Evolutionary conservation across 345 rosid species (phyloP).

Genomic region (Boechera divaricarpa): DNA sequence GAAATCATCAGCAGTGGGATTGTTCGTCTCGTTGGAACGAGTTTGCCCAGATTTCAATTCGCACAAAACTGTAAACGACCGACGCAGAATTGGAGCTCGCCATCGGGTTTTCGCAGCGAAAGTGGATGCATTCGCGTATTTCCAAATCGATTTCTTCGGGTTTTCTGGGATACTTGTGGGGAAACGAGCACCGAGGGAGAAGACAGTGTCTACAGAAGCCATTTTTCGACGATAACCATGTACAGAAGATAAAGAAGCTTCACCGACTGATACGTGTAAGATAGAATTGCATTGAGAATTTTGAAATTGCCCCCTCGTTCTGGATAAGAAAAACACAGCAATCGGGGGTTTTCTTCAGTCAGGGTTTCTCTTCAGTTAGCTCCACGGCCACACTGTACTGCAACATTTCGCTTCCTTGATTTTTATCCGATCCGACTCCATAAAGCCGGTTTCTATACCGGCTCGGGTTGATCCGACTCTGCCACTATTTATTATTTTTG

Average conservation of each 20-base stretch:
- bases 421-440: conserved; percentile 9
- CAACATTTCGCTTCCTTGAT: not conserved
- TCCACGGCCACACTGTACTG: not conserved
- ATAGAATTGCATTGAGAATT: conserved; percentile 21
- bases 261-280: not conserved
- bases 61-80: conserved; percentile 60
- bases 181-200: conserved; percentile 52
- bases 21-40: conserved; percentile 42
- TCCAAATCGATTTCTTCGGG: conserved; percentile 32
- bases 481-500: not conserved
- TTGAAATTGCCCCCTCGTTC: not conserved
- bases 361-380: conserved; percentile 2
- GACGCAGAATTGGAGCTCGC: conserved; percentile 51
- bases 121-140: conserved; percentile 15
- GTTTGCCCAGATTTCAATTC: conserved; percentile 45
- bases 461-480: conserved; percentile 6
- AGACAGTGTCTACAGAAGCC: conserved; percentile 55
- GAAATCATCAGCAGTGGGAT: conserved; percentile 57
- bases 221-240: conserved; percentile 40
- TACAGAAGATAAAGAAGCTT: not conserved
- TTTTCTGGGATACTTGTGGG: conserved; percentile 41
- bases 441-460: not conserved
- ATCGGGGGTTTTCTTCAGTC: conserved; percentile 9
- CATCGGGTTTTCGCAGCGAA: conserved; percentile 42
- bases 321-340: conserved; percentile 28